Base-by-base conservation (phyloP, 176 grass and related monocot genomes). In the Poa pratensis region DNA sequence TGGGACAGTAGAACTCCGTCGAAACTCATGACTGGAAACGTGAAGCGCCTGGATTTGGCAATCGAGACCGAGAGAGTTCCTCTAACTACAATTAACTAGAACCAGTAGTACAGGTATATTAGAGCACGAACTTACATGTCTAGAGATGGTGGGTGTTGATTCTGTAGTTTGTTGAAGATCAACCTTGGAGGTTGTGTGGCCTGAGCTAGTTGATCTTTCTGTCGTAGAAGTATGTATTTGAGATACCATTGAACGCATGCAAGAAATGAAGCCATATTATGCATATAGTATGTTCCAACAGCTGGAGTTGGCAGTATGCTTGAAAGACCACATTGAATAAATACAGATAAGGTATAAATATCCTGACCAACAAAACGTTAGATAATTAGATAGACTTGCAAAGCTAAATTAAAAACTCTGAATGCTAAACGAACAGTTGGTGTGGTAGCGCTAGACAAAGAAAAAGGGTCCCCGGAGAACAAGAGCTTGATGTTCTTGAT, bases 1-100 rank as follows among this genome's bases (percentile, higher is more conserved):
- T 73, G 87, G 89, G 94, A 92, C 30, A 84, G 65, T 5, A 94
- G 77, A 72, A 66, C 82, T 35, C 49, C 79, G 60, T 72, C 77
- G 1, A 90, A 89, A 64, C 76, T 83, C 6, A 49, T 68, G 18
- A 90, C 79, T 64, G 90, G 74, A 58, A 91, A 91, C 12, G 50
- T 57, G 27, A 97, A 97, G 84, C 73, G 79, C 82, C 42, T 71
- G 17, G 40, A 78, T 59, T 76, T 77, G 40, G 70, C 85, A 48
- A 30, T 52, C 0, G 94, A 94, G 68, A 77, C 69, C 4, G 69
- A 80, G 60, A 90, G 94, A 85, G 23, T 87, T 75, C 94, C 94
- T 69, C 87, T 97, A 9, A 73, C 83, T 17, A 73, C 92, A 62
- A 88, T 97, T 53, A 94, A 94, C 51, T 97, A 92, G 81, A 78